These are phyloP conservation scores for Logfia minima DNA, from an alignment of 129 eudicot species.

Conservation along the genomic window DNA sequence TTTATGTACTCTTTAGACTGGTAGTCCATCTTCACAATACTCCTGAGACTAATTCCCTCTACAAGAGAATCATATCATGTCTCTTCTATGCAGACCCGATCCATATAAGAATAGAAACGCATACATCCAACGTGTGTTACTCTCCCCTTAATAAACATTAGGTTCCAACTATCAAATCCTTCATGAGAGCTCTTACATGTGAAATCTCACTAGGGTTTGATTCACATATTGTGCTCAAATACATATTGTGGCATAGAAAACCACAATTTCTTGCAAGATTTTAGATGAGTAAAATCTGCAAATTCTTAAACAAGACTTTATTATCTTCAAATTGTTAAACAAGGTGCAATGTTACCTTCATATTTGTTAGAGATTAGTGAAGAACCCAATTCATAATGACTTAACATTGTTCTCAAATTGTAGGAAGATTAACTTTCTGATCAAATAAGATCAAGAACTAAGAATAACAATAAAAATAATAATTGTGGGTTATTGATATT, in stretches of 20 bases:
- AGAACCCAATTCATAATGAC: background rate
- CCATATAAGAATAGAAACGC: no score
- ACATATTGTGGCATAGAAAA: background rate
- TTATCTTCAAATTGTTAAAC: background rate
- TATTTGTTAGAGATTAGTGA: background rate
- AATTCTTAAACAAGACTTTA: background rate
- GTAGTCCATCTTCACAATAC: background rate
- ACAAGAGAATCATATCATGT: background rate
- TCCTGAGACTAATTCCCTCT: background rate
- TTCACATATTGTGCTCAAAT: no score
- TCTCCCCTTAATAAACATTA: no score
- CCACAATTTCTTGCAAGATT: no score
- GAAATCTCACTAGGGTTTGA: no score
- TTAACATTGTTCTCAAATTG: background rate
- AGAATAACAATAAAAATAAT: no score
- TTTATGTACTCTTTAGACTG: no score
- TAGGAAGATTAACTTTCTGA: no score
- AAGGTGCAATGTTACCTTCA: background rate
- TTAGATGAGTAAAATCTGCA: no score
- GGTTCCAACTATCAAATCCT: background rate
- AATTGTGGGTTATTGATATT: background rate
- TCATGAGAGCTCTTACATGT: background rate
- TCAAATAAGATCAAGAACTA: background rate
- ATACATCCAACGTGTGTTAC: no score
- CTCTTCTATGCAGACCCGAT: no score